phyloP scores from a whole-genome alignment of 2,329 filamentous ascomycete genomes.

The Pestalotiopsis sp. region DNA sequence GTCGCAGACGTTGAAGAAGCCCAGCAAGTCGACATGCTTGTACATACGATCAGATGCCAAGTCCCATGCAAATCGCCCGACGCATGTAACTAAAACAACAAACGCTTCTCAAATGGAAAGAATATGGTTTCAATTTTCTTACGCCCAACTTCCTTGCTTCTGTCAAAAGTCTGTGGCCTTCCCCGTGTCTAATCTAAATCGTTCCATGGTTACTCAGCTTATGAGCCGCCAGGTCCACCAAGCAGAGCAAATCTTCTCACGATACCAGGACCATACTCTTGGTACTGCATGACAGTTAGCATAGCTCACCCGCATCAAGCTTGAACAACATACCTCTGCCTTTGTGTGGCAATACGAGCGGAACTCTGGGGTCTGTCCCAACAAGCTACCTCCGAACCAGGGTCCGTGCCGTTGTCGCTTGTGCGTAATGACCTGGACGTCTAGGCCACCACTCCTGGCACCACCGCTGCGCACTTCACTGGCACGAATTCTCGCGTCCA shows the following conservation, averaged over 20 bases:
- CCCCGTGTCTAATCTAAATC: slow-evolving; percentile 5
- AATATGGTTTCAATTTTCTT: slow-evolving; percentile 6
- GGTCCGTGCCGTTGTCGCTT: slow-evolving; percentile 96
- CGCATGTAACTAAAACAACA: background rate
- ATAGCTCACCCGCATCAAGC: no score
- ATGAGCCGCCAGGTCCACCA: slow-evolving; percentile 86
- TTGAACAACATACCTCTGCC: slow-evolving; percentile 57
- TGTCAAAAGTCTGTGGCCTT: background rate
- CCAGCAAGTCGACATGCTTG: background rate
- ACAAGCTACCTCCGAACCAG: slow-evolving; percentile 96
- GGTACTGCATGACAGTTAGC: slow-evolving; percentile 61
- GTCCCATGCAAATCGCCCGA: background rate
- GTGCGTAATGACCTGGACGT: slow-evolving; percentile 96
- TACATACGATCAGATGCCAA: background rate
- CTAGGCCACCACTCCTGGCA: slow-evolving; percentile 89
- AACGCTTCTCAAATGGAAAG: background rate
- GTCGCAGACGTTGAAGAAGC: background rate
- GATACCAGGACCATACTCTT: slow-evolving; percentile 95
- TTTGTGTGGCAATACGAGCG: slow-evolving; percentile 98
- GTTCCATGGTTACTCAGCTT: slow-evolving; percentile 24
- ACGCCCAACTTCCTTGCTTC: slow-evolving; percentile 9
- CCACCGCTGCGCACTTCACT: slow-evolving; percentile 92
- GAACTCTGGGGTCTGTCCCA: slow-evolving; percentile 98
- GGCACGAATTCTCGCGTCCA: slow-evolving; percentile 88
- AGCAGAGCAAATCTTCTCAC: slow-evolving; percentile 92